A percentile compares a stretch with the other conserved stretches of the same genome.
phyloP scores from a whole-genome alignment of 2,329 filamentous ascomycete species.

The Fusarium sp. region DNA sequence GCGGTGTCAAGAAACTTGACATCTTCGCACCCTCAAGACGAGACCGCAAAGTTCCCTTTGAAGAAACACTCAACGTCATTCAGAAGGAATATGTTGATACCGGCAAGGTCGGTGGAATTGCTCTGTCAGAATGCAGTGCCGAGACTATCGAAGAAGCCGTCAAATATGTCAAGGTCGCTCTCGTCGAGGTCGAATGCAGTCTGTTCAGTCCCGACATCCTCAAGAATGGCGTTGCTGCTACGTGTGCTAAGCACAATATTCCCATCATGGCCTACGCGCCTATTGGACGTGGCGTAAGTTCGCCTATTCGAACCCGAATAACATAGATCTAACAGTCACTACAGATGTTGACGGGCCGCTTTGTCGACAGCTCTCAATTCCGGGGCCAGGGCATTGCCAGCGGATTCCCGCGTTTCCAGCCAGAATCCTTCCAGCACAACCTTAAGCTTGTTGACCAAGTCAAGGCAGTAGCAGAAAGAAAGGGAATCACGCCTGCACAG shows the following conservation, averaged over 20 bases:
- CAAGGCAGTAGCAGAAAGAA: constrained; percentile 65
- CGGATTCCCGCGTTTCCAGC: constrained; percentile 67
- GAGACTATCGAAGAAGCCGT: constrained; percentile 59
- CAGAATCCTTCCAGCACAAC: constrained; percentile 71
- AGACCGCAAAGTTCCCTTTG: constrained; percentile 59
- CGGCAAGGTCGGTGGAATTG: constrained; percentile 61
- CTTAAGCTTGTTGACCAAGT: constrained; percentile 68
- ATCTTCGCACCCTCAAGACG: constrained; percentile 68
- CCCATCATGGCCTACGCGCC: constrained; percentile 79
- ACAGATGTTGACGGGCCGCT: constrained; percentile 45
- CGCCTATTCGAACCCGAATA: background rate
- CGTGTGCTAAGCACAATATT: constrained; percentile 71
- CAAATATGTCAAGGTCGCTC: constrained; percentile 54
- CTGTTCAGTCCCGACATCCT: constrained; percentile 60
- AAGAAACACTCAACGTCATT: constrained; percentile 54
- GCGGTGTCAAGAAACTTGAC: constrained; percentile 68
- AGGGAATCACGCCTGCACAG: constrained; percentile 69
- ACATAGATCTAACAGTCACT: constrained; percentile 11
- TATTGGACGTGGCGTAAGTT: constrained; percentile 64
- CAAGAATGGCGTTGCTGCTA: constrained; percentile 60
- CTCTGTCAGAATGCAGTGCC: constrained; percentile 61
- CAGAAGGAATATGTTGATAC: constrained; percentile 59
- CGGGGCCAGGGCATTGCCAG: constrained; percentile 34
- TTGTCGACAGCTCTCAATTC: constrained; percentile 39
- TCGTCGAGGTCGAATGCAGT: constrained; percentile 65